These are phyloP conservation scores for Fusarium newnesense DNA, from an alignment of 2,329 filamentous ascomycete genomes.

Conservation along the genomic window DNA sequence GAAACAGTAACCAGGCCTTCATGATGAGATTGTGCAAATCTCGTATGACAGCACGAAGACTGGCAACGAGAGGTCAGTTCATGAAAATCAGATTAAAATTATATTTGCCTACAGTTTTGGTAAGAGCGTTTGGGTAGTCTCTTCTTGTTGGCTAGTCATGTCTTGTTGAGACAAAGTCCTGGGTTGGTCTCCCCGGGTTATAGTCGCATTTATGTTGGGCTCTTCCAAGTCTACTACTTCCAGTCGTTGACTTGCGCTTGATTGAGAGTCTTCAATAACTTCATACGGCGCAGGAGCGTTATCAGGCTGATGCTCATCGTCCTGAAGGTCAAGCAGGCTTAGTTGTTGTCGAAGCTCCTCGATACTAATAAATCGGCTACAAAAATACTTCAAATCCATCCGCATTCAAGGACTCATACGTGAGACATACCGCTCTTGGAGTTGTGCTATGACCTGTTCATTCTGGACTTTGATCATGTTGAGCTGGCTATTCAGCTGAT, in stretches of 20 bases:
- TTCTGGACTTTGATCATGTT: not conserved
- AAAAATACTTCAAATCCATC: rapidly evolving
- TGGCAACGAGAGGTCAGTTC: not conserved
- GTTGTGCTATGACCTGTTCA: not conserved
- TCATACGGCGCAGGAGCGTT: rapidly evolving
- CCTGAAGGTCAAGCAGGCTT: not conserved
- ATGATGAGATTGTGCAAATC: not conserved
- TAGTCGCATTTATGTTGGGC: too few relatives aligned
- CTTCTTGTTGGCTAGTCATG: not conserved
- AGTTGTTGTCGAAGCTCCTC: not conserved
- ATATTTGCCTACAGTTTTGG: not conserved
- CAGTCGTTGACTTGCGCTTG: not conserved
- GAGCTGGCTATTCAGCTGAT: not conserved
- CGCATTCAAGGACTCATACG: rapidly evolving
- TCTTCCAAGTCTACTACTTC: not conserved
- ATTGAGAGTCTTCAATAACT: not conserved
- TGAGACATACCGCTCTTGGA: not conserved
- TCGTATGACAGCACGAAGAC: not conserved
- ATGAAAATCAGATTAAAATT: too few relatives aligned
- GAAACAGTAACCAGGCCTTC: not conserved
- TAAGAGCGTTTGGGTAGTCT: not conserved
- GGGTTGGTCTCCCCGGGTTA: not conserved
- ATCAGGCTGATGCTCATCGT: not conserved
- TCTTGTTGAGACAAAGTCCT: not conserved
- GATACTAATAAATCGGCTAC: not conserved